Base-by-base conservation (phyloP, 768 basidiomycete genomes). In the Hebeloma cylindrosporum region DNA sequence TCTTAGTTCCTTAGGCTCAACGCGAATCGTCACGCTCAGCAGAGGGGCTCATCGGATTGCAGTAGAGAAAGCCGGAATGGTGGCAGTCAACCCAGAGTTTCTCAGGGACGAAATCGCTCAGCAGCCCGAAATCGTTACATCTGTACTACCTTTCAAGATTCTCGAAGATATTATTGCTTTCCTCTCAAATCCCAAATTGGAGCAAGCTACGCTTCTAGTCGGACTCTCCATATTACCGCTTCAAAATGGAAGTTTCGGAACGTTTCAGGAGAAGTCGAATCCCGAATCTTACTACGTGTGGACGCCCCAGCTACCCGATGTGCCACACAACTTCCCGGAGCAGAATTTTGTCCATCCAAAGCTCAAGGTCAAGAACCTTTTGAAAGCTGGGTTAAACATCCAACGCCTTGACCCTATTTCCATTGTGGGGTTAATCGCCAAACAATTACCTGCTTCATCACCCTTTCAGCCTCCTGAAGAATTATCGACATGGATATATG, bases 201-300 rank as follows among this genome's bases (percentile, higher is more conserved):
- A 45, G 13, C 34, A 39, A n/a, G 23, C 48, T 4, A 43, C 50
- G 4, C 43, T 53, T 33, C 42, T 69, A 9, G 17, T 52, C 25
- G 70, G 58, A 0, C 58, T 73, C 32, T 54, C 57, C 2, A 57
- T 75, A 2, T 43, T 75, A 1, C 71, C 69, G 4, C 57, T 74
- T n/a, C 59, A 64, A 14, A 51, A 71, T 45, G 64, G 57, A 5
- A 58, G 46, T 0, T 65, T 66, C 33, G 64, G 57, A 2, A 48
- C 45, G 2, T 57, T 73, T 7, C 45, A 59, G 29, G 20, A 47
- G 17, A 22, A 37, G 6, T 43, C 35, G n/a, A 44, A 43, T 23
- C 41, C 48, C 10, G 36, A 17, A 4, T 16, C 41, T 4, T 61
- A 64, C 38, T 70, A 60, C 33, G 45, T 61, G 2, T 68, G 63